Evolutionary conservation across 2,329 filamentous ascomycete species (phyloP).

Genomic region (Chrysoporthe austroafricana): DNA sequence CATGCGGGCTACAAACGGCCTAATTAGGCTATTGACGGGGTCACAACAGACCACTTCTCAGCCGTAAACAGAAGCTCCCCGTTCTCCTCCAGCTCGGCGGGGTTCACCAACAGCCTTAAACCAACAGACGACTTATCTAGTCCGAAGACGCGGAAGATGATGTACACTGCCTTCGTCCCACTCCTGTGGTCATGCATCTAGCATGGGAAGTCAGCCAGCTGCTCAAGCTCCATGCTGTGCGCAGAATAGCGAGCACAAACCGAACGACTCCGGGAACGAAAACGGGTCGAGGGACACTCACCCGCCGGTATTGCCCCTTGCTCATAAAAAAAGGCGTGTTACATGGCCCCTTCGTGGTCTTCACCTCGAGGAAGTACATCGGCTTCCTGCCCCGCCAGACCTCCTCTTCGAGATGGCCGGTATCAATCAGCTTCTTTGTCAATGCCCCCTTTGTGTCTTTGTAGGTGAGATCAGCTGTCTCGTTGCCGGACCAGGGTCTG

Average conservation of each 20-base stretch:
- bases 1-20: background rate
- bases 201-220: background rate
- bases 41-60: slow-evolving; percentile 31
- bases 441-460: slow-evolving; percentile 40
- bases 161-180: slow-evolving; percentile 38
- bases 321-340: slow-evolving; percentile 52
- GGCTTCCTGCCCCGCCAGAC: slow-evolving; percentile 38
- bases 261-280: background rate
- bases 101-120: slow-evolving; percentile 45
- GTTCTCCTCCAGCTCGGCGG: slow-evolving; percentile 34
- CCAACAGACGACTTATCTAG: slow-evolving; percentile 38
- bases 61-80: slow-evolving; percentile 33
- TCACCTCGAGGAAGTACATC: slow-evolving; percentile 55
- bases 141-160: slow-evolving; percentile 47
- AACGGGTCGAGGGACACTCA: slow-evolving; percentile 33
- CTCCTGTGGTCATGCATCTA: slow-evolving; percentile 33
- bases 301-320: slow-evolving; percentile 46
- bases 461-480: slow-evolving; percentile 55
- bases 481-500: slow-evolving; percentile 42
- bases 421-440: slow-evolving; percentile 40
- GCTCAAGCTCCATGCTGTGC: background rate
- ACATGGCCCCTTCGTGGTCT: slow-evolving; percentile 46
- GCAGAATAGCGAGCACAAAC: background rate
- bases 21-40: background rate
- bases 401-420: slow-evolving; percentile 38